These are phyloP conservation scores for Rhodotorula kratochvilovae DNA, from an alignment of 768 basidiomycete genomes.

Conservation along the genomic window DNA sequence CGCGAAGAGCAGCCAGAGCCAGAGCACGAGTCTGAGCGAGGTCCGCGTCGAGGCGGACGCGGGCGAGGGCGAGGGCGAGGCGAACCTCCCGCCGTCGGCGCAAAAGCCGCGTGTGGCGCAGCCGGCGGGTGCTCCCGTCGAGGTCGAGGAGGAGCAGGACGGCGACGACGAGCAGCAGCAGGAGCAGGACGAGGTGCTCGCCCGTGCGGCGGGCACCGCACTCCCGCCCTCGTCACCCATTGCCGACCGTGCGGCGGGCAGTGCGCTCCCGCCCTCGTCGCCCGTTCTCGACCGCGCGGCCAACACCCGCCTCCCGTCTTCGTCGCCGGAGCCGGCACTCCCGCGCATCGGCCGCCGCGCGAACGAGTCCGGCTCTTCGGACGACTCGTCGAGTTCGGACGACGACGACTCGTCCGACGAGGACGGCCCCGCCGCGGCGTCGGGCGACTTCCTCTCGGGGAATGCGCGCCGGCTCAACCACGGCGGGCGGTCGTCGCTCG, in stretches of 20 bases:
- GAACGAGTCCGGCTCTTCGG: not conserved
- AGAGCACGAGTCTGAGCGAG: not conserved
- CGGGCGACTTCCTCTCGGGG: not conserved
- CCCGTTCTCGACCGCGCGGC: not conserved
- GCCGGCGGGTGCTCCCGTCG: not conserved
- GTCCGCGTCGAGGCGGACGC: not conserved
- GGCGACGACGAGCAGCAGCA: not conserved
- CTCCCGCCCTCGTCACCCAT: conserved; percentile 8
- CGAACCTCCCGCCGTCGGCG: not conserved
- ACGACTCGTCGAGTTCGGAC: conserved; percentile 3
- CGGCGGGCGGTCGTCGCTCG: not conserved
- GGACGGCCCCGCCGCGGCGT: not conserved
- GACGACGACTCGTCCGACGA: conserved; percentile 13
- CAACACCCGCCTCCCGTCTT: conserved; percentile 10
- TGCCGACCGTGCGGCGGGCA: not conserved
- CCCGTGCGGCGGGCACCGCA: not conserved
- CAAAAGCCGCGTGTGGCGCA: not conserved
- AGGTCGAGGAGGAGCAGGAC: not conserved
- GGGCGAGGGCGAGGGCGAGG: not conserved
- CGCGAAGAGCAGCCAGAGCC: not conserved
- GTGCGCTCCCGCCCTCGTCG: conserved; percentile 7
- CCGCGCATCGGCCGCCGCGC: conserved; percentile 18
- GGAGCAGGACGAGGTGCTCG: not conserved
- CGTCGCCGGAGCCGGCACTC: conserved; percentile 27
- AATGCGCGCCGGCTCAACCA: not conserved